Percentiles rank a stretch among this genome's conserved stretches.
Evolutionary conservation across 2,329 filamentous ascomycete genomes (phyloP).

Genomic region (Xylaria sp.): DNA sequence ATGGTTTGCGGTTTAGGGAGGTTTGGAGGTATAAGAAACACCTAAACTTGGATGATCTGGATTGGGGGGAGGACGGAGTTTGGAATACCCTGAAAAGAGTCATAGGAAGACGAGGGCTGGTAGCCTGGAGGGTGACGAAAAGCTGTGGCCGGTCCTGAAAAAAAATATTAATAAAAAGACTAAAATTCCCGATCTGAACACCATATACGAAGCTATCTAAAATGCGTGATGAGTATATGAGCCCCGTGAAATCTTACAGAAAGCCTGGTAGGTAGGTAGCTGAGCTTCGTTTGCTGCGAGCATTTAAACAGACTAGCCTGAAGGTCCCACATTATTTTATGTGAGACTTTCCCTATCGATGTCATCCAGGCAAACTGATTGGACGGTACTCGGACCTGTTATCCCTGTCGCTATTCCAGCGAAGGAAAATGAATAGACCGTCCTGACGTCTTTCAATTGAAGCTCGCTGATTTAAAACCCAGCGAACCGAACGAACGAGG

Average conservation of each 20-base stretch:
- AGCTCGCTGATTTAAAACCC: background rate
- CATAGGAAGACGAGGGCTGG: conserved; percentile 70
- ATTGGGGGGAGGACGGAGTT: conserved; percentile 81
- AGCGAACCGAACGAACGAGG: background rate
- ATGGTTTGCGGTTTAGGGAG: conserved; percentile 72
- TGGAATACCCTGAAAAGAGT: conserved; percentile 77
- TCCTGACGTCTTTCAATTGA: conserved; percentile 24
- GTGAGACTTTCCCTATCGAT: conserved; percentile 26
- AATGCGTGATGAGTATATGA: background rate
- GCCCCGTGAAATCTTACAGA: conserved; percentile 1
- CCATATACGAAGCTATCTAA: conserved; percentile 2
- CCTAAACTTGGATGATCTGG: conserved; percentile 82
- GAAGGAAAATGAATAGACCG: conserved; percentile 32
- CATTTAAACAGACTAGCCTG: background rate
- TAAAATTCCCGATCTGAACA: conserved; percentile 12
- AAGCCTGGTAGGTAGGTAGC: background rate
- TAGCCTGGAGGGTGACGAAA: conserved; percentile 73
- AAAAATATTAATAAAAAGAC: conserved; percentile 12
- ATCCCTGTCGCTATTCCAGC: conserved; percentile 12
- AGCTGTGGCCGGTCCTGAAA: conserved; percentile 57
- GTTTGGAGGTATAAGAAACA: conserved; percentile 76
- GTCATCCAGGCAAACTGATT: conserved; percentile 27
- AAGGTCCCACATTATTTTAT: conserved; percentile 4
- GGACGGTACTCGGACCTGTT: conserved; percentile 4
- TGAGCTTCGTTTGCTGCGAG: background rate